Base-by-base conservation (phyloP, 1,284 basidiomycete genomes). In the Sanghuangporus weigelae region DNA sequence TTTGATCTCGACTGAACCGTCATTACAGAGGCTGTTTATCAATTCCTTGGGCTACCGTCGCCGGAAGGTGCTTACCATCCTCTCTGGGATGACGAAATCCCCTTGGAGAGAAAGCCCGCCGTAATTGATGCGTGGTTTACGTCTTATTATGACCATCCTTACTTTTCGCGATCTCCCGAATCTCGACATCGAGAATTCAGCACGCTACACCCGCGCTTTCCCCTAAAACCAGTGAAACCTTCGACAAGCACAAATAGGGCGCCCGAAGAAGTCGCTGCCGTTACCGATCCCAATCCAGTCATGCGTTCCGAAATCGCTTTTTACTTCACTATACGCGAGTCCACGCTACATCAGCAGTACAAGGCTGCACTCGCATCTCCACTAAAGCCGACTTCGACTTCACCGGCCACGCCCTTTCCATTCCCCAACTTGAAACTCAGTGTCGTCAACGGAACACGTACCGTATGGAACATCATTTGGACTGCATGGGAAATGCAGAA, bases 401-500 rank as follows among this genome's bases (percentile, higher is more conserved):
- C 16, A 11, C 23, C 23, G 23, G 23, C 26, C 12, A 21, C 14
- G 21, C n/a, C 3, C 31, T 35, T 39, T 19, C 31, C 26, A 38
- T 46, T 63, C 6, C 44, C 42, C 12, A 19, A 57, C 2, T 23
- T 64, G 10, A 61, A 39, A 11, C 36, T 65, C n/a, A 46, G 21
- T 14, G 36, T 58, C 19, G 14, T 57, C 10, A 23, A 57, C 42
- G 54, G 60, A 11, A 57, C 59, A 14, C 19, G n/a, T 14, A 65
- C 64, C 1, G 60, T 67, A 19, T 69, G 68, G 65, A 59, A 62
- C 26, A 54, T 58, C 44, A 48, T 63, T 1, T 69, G 67, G 56
- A 68, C 58, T 5, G 67, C 65, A 5, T 70, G 68, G 69, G 59
- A 57, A 4, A 48, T 68, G 16, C 65, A 65, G 46, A 59, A 56